phyloP scores from a whole-genome alignment of 805 yeast species.

The Komagataella mondaviorum region DNA sequence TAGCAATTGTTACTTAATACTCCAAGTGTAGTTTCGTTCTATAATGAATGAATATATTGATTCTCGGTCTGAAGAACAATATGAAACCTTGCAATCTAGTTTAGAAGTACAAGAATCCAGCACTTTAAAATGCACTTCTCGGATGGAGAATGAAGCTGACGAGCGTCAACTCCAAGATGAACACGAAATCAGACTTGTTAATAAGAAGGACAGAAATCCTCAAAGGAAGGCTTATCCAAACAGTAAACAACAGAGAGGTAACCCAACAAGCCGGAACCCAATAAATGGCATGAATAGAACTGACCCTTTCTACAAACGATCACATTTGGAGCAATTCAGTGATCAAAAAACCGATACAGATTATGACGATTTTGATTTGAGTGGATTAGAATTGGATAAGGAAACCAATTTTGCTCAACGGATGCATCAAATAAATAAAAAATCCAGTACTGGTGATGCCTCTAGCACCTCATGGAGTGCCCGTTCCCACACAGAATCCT shows the following conservation, averaged over 20 bases:
- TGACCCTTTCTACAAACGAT: background rate
- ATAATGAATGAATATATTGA: background rate
- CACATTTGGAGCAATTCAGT: background rate
- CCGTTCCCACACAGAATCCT: background rate
- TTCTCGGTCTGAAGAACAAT: background rate
- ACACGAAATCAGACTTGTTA: background rate
- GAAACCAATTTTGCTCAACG: background rate
- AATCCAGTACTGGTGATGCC: background rate
- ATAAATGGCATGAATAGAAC: background rate
- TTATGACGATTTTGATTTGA: slow-evolving; percentile 3
- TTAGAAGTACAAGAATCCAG: background rate
- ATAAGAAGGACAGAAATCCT: background rate
- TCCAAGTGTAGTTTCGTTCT: too few relatives aligned
- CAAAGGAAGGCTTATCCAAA: background rate
- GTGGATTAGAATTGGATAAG: slow-evolving; percentile 4
- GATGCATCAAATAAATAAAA: background rate
- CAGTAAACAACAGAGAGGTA: background rate
- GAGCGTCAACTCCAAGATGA: background rate
- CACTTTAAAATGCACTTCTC: background rate
- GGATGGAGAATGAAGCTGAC: background rate
- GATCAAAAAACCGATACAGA: slow-evolving; percentile 3
- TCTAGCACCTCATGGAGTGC: background rate
- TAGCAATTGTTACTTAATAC: background rate
- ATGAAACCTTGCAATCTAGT: background rate
- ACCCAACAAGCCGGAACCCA: background rate